Evolutionary conservation across 23 red algal species (phyloP), one percentile per base, ranked within the genome.

Genomic region (Gracilariopsis chorda): DNA sequence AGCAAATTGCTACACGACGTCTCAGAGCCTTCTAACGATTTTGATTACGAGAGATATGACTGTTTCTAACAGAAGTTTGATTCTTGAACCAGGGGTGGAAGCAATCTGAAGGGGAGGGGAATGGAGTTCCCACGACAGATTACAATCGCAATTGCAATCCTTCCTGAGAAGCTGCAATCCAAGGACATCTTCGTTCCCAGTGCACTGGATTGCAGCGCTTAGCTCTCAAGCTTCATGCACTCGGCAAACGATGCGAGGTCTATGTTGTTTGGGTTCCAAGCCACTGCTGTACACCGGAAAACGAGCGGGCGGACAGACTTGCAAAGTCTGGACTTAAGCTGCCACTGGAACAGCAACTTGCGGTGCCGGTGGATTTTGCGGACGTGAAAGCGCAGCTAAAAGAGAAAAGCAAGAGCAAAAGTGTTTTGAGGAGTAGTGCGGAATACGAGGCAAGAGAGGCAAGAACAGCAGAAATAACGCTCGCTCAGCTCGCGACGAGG

Each of bases 191-290:
- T 6, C 6, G 55, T 9, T 59, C 55, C 4, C 55, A 59, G 55
- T 9, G 55, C 16, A 59, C 16, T 4, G 6, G 16, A 9, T 59
- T 59, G 5, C 6, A 59, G 16, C 55, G 55, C 5, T 19, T 59
- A 19, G 55, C 55, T 59, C 29, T n/a, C 5, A 6, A 59, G 55
- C 5, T 59, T 59, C 55, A 59, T n/a, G 5, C 55, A 59, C 16
- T 77, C 27, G 0, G 71, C 40, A 48, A 77, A 51, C 71, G 37
- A 21, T 48, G 71, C 40, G 42, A 51, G n/a, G 33, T 77, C 0
- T 77, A 77, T 47, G 40, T 77, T 1, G n/a, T 42, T 24, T 48
- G 71, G 51, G 71, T 77, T 77, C 71, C 9, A 48, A 77, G 71
- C 0, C 37, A 77, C 37, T 77, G 40, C 0, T 43, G 19, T 55